Evolutionary conservation across 768 basidiomycete species (phyloP).

Genomic region (Pulveroboletus frians): DNA sequence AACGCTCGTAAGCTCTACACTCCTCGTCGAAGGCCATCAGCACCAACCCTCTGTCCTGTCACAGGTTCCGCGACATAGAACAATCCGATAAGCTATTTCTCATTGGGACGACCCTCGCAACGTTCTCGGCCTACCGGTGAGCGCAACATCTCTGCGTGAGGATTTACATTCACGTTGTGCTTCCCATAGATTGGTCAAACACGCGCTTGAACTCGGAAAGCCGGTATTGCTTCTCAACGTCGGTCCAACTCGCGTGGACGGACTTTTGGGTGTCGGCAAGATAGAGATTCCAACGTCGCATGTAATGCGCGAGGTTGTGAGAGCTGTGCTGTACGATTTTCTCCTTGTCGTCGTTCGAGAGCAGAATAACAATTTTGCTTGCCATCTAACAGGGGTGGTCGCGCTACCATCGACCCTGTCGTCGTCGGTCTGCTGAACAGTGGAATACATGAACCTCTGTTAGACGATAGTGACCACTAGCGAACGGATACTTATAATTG

Average conservation of each 20-base stretch:
- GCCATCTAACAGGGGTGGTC: slow-evolving; percentile 39
- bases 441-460: slow-evolving; percentile 52
- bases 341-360: not conserved
- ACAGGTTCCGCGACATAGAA: slow-evolving; percentile 56
- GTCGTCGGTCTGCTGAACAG: slow-evolving; percentile 50
- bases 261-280: slow-evolving; percentile 62
- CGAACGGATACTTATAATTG: slow-evolving; percentile 5
- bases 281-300: slow-evolving; percentile 70
- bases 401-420: slow-evolving; percentile 39
- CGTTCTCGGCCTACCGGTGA: slow-evolving; percentile 86
- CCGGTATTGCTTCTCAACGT: slow-evolving; percentile 79
- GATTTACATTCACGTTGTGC: not conserved
- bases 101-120: slow-evolving; percentile 87
- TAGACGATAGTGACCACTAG: slow-evolving; percentile 29
- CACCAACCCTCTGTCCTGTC: not conserved
- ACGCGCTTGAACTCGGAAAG: slow-evolving; percentile 69
- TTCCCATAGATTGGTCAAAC: slow-evolving; percentile 62
- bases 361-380: not conserved
- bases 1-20: slow-evolving; percentile 55
- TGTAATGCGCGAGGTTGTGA: slow-evolving; percentile 66
- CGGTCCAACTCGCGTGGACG: slow-evolving; percentile 86
- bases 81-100: slow-evolving; percentile 65
- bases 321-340: slow-evolving; percentile 51
- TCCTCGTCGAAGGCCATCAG: not conserved
- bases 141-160: not conserved